phyloP scores from a whole-genome alignment of 2,329 filamentous ascomycete genomes.

The Apiospora arundinis region DNA sequence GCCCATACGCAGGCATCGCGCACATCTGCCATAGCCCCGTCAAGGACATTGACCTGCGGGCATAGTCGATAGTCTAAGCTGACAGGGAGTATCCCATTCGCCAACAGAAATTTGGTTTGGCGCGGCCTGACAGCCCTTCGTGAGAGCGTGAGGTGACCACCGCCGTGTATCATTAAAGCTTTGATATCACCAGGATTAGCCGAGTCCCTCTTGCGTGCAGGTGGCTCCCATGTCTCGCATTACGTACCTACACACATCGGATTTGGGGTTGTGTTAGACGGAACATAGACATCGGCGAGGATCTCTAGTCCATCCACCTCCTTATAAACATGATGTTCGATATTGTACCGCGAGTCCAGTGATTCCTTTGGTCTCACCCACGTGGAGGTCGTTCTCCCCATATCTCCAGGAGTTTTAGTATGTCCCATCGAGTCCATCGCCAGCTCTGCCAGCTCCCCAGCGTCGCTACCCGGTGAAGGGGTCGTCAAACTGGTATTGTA shows the following conservation, averaged over 20 bases:
- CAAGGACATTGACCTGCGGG: slow-evolving; percentile 52
- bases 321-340: slow-evolving; percentile 33
- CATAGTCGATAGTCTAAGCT: slow-evolving; percentile 58
- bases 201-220: neutral
- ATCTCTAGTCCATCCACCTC: slow-evolving; percentile 27
- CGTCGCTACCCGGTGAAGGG: neutral
- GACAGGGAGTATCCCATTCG: slow-evolving; percentile 50
- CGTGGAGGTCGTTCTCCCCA: neutral
- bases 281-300: slow-evolving; percentile 43
- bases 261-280: slow-evolving; percentile 25
- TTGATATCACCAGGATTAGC: neutral
- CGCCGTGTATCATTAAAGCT: slow-evolving; percentile 54
- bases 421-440: too few relatives aligned
- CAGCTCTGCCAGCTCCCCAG: neutral
- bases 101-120: slow-evolving; percentile 47
- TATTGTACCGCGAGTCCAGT: neutral
- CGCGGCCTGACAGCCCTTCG: slow-evolving; percentile 44
- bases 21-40: slow-evolving; percentile 54
- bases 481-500: slow-evolving; percentile 44
- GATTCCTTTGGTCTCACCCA: neutral
- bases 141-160: slow-evolving; percentile 48
- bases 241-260: slow-evolving; percentile 4
- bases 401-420: too few relatives aligned
- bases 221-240: neutral
- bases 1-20: slow-evolving; percentile 51